Base-by-base conservation (phyloP, 2,329 filamentous ascomycete genomes). In the Aspergillus niger region DNA sequence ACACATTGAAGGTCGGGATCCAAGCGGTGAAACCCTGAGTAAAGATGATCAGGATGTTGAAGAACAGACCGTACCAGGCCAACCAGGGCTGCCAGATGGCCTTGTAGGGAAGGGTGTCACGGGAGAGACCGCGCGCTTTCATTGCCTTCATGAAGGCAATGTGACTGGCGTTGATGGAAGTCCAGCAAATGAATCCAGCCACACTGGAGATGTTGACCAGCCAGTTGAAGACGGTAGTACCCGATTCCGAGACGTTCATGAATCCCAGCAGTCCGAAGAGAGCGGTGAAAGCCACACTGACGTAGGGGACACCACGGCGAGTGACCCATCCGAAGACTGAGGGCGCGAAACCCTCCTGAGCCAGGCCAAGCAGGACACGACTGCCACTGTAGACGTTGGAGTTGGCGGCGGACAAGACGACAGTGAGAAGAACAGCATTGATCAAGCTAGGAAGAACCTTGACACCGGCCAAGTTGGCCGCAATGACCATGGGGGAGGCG, bases 11-110 rank as follows among this genome's bases (percentile, higher is more conserved):
- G 15, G 56, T 60, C 0, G 76, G 77, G 43, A 90, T 86, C 70
- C 89, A 90, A 13, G 83, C 82, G 5, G 85, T 85, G 75, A 90
- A 91, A 5, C 88, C 89, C 69, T 86, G 86, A 0, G 88, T 90
- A 26, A 90, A 62, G 55, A 86, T 80, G 64, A 91, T 86, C 48
- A 90, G 72, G 1, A 83, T 63, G 72, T 83, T 87, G 76, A 89
- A 88, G 72, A 86, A 84, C 1, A 90, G 77, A 1, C 87, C 88
- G 68, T 87, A 89, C 74, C 80, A 87, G 0, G 87, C 82, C 26
- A 89, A 79, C 67, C 79, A 90, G 0, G 88, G 87, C 74, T 89
- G 86, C 55, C 83, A 74, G 8, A 84, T 81, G 1, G 87, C 85
- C 24, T 76, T 77, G 75, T 88, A 90, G 1, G 86, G 86, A 7